Base-by-base conservation (phyloP, 495 filamentous ascomycete species). In the Penicillium steckii region DNA sequence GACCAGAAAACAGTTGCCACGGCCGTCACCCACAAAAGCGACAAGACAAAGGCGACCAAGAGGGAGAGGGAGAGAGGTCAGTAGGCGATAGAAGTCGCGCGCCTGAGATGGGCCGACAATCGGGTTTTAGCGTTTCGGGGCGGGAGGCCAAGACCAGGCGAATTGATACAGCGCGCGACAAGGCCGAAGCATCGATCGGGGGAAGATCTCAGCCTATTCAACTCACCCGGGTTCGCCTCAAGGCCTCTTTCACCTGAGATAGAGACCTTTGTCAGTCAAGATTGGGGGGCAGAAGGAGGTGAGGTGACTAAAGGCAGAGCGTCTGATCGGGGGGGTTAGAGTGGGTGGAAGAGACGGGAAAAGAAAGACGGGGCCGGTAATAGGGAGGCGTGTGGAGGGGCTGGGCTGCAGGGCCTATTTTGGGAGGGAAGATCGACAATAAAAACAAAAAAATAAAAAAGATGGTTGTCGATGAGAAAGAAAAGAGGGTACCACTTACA, bases 111-210 rank as follows among this genome's bases (percentile, higher is more conserved):
- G 56, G 66, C 66, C 65, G 64, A 62, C 59, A 65, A 58, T 58
- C 64, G 64, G 71, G 61, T 74, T 71, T 71, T 69, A 71, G 71
- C 66, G 70, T 65, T 52, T 59, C 64, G 66, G 69, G 60, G 66
- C 56, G 66, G n/a, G 64, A 70, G 64, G 66, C 70, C 67, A 70
- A 69, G 66, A 71, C 63, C 64, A 64, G 65, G 65, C 64, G 57
- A 53, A 43, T 52, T 45, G 47, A 53, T 64, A 59, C 53, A 59
- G 52, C 27, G 52, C 27, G 60, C 18, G 26, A 44, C 53, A 61
- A 57, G 57, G 45, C 53, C 53, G 56, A 57, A 57, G 62, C 71
- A 72, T 73, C 59, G 62, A 69, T 66, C 50, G 58, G 54, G n/a
- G n/a, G n/a, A 55, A 40, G 44, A 37, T 49, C 43, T 60, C 51